Evolutionary conservation across 2,329 filamentous ascomycete genomes (phyloP).

Genomic region (Exophiala calicioides): DNA sequence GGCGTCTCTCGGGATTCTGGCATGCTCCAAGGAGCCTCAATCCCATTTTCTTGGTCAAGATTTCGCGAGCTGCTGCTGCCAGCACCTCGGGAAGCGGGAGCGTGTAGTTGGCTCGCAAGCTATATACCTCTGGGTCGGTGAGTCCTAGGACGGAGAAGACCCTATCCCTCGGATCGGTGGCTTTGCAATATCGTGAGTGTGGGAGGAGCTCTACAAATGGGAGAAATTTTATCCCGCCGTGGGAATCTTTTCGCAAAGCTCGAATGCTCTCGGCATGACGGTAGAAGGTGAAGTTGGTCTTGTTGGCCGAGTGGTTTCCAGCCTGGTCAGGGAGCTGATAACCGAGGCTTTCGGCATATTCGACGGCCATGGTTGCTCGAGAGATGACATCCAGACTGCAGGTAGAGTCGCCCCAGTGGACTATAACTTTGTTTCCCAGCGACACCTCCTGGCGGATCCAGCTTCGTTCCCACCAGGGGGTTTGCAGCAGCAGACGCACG

Average conservation of each 20-base stretch:
- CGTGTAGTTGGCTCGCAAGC: constrained; percentile 4
- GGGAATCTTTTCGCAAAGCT: constrained; percentile 3
- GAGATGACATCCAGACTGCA: constrained; percentile 4
- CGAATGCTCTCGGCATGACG: constrained; percentile 3
- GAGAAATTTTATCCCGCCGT: background rate
- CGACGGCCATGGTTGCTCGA: constrained; percentile 8
- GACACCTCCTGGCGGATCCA: constrained; percentile 12
- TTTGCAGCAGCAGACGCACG: constrained; percentile 2
- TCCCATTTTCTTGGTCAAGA: constrained; percentile 5
- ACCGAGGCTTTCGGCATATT: constrained; percentile 3
- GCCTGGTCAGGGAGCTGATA: background rate
- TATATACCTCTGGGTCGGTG: constrained; percentile 10
- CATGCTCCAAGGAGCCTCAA: constrained; percentile 7
- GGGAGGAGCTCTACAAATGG: background rate
- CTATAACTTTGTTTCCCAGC: background rate
- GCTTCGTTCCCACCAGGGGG: constrained; percentile 10
- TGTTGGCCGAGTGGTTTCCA: background rate
- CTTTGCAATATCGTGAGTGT: constrained; percentile 3
- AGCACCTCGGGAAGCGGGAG: constrained; percentile 6
- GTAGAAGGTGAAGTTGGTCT: constrained; percentile 3
- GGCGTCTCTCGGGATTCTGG: constrained; percentile 3
- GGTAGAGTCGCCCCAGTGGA: constrained; percentile 9
- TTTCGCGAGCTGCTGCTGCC: constrained; percentile 1
- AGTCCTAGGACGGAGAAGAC: constrained; percentile 10
- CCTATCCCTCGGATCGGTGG: constrained; percentile 13